Percentiles rank a stretch among this genome's conserved stretches.
These are phyloP conservation scores for Tetrastigma voinierianum DNA, from an alignment of 164 flowering plant genomes.

Conservation along the genomic window DNA sequence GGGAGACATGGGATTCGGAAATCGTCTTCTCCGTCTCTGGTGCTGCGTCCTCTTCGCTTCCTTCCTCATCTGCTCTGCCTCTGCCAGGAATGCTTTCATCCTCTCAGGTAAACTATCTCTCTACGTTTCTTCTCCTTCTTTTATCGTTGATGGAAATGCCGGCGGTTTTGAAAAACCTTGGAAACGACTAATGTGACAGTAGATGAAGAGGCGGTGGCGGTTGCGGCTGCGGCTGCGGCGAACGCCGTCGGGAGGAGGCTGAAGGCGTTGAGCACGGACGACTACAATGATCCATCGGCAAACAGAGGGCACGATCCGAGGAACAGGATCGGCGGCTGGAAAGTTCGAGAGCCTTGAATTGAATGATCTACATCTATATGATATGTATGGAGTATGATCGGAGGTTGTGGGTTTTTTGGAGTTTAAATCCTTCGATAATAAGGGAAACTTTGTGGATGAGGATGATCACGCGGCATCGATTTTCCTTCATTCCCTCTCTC, in stretches of 20 bases:
- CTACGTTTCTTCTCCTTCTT: neutral
- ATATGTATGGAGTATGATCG: too few relatives aligned
- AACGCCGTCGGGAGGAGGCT: slow-evolving; percentile 21
- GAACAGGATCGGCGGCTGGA: slow-evolving; percentile 4
- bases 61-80: slow-evolving; percentile 6
- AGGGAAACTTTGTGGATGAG: too few relatives aligned
- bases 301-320: slow-evolving; percentile 42
- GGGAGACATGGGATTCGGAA: slow-evolving; percentile 2
- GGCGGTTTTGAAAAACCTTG: neutral
- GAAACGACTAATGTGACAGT: too few relatives aligned
- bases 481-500: too few relatives aligned
- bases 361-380: too few relatives aligned
- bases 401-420: too few relatives aligned
- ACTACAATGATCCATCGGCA: slow-evolving; percentile 36
- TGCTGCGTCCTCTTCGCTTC: slow-evolving; percentile 6
- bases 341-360: slow-evolving; percentile 7
- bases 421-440: too few relatives aligned
- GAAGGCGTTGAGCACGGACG: slow-evolving; percentile 17
- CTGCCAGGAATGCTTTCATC: neutral
- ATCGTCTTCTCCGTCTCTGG: too few relatives aligned
- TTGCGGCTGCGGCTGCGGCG: too few relatives aligned
- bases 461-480: too few relatives aligned
- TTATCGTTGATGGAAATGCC: neutral
- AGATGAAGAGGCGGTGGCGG: too few relatives aligned
- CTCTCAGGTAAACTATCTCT: slow-evolving; percentile 16